phyloP scores from a whole-genome alignment of 108 stramenopile genomes.

The Nitzschia sp. region DNA sequence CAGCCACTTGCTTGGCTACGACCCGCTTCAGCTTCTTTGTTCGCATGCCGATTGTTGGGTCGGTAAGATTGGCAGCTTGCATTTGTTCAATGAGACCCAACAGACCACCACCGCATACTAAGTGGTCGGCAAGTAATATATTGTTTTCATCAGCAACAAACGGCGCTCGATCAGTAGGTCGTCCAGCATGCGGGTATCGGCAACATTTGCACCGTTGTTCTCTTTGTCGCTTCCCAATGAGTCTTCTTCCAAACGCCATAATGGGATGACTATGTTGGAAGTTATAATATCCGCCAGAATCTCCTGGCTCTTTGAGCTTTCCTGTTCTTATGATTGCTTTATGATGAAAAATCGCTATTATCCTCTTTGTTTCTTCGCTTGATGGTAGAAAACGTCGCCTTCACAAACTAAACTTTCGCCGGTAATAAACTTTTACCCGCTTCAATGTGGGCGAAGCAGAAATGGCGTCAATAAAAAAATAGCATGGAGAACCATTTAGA shows the following conservation, averaged over 20 bases:
- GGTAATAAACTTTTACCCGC: too few relatives aligned
- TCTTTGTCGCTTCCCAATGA: background rate
- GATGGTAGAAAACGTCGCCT: too few relatives aligned
- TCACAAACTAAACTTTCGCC: too few relatives aligned
- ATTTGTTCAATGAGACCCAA: background rate
- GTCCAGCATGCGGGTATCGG: background rate
- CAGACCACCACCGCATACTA: background rate
- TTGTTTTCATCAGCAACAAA: background rate
- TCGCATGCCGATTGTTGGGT: background rate
- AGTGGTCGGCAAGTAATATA: background rate
- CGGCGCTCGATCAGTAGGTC: background rate
- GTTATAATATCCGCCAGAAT: too few relatives aligned
- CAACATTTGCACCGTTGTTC: background rate
- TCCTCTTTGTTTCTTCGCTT: too few relatives aligned
- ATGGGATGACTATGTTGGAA: background rate
- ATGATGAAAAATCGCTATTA: too few relatives aligned
- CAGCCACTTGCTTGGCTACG: background rate
- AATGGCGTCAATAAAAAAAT: too few relatives aligned
- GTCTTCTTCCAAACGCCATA: background rate
- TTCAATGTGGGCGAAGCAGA: too few relatives aligned
- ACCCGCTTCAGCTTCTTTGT: background rate
- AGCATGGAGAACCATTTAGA: too few relatives aligned
- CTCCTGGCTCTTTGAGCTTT: too few relatives aligned
- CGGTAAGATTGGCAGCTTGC: background rate
- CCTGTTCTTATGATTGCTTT: too few relatives aligned